These are phyloP conservation scores for Epichloe hybrida DNA, from an alignment of 2,329 filamentous ascomycete species.

Conservation along the genomic window DNA sequence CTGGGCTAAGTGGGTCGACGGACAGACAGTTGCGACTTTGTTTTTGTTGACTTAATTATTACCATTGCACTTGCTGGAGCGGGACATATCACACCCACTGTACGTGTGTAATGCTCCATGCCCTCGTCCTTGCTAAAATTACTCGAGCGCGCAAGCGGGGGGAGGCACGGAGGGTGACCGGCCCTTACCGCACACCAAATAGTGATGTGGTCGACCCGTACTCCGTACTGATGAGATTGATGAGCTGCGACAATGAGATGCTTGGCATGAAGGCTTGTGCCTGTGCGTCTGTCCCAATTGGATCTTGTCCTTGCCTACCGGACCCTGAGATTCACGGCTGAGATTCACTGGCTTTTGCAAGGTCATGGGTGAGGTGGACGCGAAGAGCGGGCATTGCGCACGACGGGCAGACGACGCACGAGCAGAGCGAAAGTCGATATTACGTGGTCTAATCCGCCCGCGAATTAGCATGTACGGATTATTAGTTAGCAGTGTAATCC, in stretches of 20 bases:
- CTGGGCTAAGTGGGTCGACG: too few relatives aligned
- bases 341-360: neutral
- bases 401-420: too few relatives aligned
- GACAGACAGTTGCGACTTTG: neutral
- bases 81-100: too few relatives aligned
- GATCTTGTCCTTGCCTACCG: neutral
- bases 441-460: too few relatives aligned
- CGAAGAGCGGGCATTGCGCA: neutral
- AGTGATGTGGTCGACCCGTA: neutral
- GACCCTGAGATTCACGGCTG: too few relatives aligned
- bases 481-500: too few relatives aligned
- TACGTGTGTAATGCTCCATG: too few relatives aligned
- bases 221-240: neutral
- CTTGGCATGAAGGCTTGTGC: neutral
- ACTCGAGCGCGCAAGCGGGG: neutral
- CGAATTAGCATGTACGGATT: too few relatives aligned
- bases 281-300: neutral
- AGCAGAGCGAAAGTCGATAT: too few relatives aligned
- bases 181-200: too few relatives aligned
- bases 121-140: neutral
- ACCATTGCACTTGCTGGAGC: neutral
- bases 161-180: too few relatives aligned
- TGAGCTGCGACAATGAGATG: neutral
- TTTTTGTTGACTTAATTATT: neutral
- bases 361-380: neutral